Conservation (phyloP, 495 filamentous ascomycete species). For the Platismatia glauca region DNA sequence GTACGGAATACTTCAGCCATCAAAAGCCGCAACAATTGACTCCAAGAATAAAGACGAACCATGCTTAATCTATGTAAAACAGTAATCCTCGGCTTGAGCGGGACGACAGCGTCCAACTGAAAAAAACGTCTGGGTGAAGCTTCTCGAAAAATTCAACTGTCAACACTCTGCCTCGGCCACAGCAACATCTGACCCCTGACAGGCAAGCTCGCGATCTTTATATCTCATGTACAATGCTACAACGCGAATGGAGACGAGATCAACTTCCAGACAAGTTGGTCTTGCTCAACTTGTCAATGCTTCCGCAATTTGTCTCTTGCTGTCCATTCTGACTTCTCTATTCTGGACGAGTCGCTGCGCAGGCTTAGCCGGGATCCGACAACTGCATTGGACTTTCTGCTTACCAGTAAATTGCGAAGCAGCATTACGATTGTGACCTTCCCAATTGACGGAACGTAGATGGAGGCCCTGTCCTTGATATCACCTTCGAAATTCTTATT, state of each 20-base stretch:
- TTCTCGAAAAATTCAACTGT: no score
- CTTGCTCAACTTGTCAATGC: neutral
- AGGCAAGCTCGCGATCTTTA: neutral
- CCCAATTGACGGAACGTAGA: slow-evolving; percentile 92
- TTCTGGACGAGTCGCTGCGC: slow-evolving; percentile 44
- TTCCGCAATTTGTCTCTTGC: neutral
- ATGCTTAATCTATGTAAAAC: no score
- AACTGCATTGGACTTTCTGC: slow-evolving; percentile 26
- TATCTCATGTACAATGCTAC: neutral
- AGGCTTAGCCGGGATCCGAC: neutral
- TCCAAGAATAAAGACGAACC: no score
- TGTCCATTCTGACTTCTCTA: slow-evolving; percentile 21
- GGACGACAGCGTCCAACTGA: no score
- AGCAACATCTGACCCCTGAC: no score
- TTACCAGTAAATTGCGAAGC: slow-evolving; percentile 76
- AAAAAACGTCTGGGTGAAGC: no score
- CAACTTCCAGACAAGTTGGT: neutral
- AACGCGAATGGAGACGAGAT: neutral
- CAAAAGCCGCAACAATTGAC: no score
- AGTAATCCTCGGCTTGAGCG: no score
- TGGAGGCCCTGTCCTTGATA: slow-evolving; percentile 88
- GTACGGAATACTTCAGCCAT: no score
- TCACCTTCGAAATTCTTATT: slow-evolving; percentile 74
- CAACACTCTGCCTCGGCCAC: neutral
- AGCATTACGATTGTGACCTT: slow-evolving; percentile 95